These are phyloP conservation scores for Tilletiaria anomala DNA, from an alignment of 1,284 basidiomycete genomes.

Conservation along the genomic window DNA sequence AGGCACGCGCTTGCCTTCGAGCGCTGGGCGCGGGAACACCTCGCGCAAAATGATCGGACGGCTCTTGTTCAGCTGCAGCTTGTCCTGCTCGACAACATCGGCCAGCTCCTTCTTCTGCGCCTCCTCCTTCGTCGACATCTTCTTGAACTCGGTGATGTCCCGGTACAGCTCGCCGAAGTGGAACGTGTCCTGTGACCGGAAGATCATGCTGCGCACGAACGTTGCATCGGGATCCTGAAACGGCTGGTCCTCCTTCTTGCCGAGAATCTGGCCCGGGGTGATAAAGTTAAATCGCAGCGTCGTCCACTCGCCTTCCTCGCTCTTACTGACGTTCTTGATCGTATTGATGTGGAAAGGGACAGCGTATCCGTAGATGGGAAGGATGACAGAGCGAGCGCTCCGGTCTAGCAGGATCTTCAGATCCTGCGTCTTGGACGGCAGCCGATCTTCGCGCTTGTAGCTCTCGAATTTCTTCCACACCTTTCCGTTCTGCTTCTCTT, in stretches of 20 bases:
- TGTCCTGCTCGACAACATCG: conserved; percentile 90
- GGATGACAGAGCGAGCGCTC: conserved; percentile 71
- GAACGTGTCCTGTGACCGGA: conserved; percentile 73
- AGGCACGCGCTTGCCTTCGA: conserved; percentile 75
- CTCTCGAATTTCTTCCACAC: conserved; percentile 91
- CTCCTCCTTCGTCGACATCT: conserved; percentile 89
- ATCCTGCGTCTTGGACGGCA: conserved; percentile 49
- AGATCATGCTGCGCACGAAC: conserved; percentile 88
- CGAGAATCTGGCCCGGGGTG: conserved; percentile 89
- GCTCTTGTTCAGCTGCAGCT: conserved; percentile 56
- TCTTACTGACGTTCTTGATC: conserved; percentile 95
- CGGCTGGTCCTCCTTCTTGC: conserved; percentile 98
- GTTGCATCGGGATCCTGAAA: conserved; percentile 95
- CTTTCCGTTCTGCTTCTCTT: conserved; percentile 55
- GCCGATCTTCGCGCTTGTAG: conserved; percentile 80
- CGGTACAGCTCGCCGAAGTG: conserved; percentile 79
- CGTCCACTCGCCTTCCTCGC: conserved; percentile 87
- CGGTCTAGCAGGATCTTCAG: conserved; percentile 76
- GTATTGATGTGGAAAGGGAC: conserved; percentile 98
- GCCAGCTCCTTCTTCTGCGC: conserved; percentile 97
- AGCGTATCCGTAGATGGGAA: conserved; percentile 87
- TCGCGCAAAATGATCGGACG: conserved; percentile 53
- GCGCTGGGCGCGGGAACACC: conserved; percentile 80
- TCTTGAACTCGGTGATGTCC: conserved; percentile 88
- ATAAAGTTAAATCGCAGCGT: conserved; percentile 96